Conservation (phyloP, 305 asterid species). For the Nicotiana rustica region DNA sequence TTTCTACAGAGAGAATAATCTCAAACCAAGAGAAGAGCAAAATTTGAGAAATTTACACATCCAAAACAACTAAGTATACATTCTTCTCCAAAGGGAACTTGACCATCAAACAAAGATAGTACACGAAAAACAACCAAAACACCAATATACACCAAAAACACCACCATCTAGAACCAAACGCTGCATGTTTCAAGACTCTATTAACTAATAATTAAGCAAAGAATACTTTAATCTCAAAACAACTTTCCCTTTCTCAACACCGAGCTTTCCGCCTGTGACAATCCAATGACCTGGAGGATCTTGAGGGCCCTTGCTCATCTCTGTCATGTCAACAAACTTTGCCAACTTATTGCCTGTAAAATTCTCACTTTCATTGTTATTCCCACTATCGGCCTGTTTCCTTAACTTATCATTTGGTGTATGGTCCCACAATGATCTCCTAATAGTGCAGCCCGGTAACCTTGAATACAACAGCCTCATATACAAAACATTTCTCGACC, state of each 20-base stretch:
- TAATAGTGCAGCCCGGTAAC: constrained; percentile 76
- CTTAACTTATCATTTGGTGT: constrained; percentile 52
- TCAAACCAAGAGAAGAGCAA: constrained; percentile 12
- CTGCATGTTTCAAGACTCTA: constrained; percentile 32
- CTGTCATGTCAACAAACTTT: constrained; percentile 70
- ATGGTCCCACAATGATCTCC: constrained; percentile 83
- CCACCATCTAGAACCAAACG: constrained; percentile 5
- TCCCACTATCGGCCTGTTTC: constrained; percentile 37
- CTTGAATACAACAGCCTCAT: constrained; percentile 75
- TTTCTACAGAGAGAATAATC: neutral
- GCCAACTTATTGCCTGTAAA: constrained; percentile 68
- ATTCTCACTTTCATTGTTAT: constrained; percentile 54
- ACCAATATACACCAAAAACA: constrained; percentile 39
- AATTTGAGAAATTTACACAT: constrained; percentile 30
- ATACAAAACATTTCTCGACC: constrained; percentile 77
- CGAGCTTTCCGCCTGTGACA: constrained; percentile 90
- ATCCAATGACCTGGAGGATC: constrained; percentile 89
- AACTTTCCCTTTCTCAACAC: constrained; percentile 82
- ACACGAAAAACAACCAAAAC: constrained; percentile 37
- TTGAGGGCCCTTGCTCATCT: constrained; percentile 74
- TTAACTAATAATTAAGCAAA: constrained; percentile 66
- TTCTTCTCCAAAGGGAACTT: constrained; percentile 1
- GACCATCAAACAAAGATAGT: constrained; percentile 24
- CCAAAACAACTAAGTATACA: constrained; percentile 31
- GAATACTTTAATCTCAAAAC: constrained; percentile 78